A percentile compares a stretch with the other conserved stretches of the same genome.
Conservation (phyloP, 2,329 filamentous ascomycete genomes). For the Amylocarpus encephaloides region DNA sequence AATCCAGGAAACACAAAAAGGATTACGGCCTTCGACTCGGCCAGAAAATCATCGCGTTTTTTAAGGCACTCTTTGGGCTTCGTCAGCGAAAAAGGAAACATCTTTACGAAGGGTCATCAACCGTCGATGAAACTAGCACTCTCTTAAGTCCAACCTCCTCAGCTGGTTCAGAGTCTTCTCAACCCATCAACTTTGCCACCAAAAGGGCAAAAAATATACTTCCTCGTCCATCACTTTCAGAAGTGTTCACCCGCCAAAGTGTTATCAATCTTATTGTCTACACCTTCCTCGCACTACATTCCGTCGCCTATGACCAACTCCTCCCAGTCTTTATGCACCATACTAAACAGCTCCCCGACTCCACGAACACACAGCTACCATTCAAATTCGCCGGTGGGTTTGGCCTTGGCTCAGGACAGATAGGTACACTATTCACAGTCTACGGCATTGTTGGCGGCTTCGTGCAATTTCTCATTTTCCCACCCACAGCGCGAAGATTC, state of each 20-base stretch:
- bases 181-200: conserved; percentile 22
- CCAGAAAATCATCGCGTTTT: conserved; percentile 48
- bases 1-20: conserved; percentile 56
- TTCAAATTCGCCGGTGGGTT: conserved; percentile 82
- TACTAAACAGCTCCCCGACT: conserved; percentile 47
- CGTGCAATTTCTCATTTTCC: conserved; percentile 82
- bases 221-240: conserved; percentile 39
- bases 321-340: conserved; percentile 86
- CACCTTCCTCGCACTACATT: conserved; percentile 73
- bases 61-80: conserved; percentile 17
- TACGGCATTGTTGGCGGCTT: conserved; percentile 76
- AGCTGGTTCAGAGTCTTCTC: conserved; percentile 24
- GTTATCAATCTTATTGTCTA: conserved; percentile 71
- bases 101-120: conserved; percentile 31
- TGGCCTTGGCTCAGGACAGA: conserved; percentile 63
- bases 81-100: conserved; percentile 13
- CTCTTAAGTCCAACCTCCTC: conserved; percentile 39
- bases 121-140: conserved; percentile 49
- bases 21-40: conserved; percentile 77
- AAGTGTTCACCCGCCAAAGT: conserved; percentile 71
- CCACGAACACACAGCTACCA: conserved; percentile 57
- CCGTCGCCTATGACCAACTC: conserved; percentile 78
- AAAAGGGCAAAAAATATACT: conserved; percentile 25
- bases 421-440: conserved; percentile 78
- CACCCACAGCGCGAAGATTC: conserved; percentile 61